Percentiles rank a stretch among this genome's conserved stretches.
These are phyloP conservation scores for Sabuloglossum arenarium DNA, from an alignment of 495 filamentous ascomycete genomes.

Conservation along the genomic window DNA sequence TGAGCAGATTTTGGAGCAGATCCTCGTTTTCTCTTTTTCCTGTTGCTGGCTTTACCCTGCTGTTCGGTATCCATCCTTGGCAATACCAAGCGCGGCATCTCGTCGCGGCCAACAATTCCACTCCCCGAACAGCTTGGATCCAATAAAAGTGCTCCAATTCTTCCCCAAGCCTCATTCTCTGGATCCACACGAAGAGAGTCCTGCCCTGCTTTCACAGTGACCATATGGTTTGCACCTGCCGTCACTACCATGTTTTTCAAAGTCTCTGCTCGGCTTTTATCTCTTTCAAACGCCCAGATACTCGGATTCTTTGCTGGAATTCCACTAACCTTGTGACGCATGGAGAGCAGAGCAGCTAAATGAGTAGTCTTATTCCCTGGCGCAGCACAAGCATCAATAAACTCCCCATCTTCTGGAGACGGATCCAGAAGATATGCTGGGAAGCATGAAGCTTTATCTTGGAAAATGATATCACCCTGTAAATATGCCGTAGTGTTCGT, in stretches of 20 bases:
- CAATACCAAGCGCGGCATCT: constrained; percentile 36
- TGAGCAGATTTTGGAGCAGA: neutral
- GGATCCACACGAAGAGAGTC: constrained; percentile 70
- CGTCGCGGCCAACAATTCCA: constrained; percentile 77
- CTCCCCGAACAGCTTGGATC: constrained; percentile 91
- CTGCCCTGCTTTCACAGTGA: constrained; percentile 42
- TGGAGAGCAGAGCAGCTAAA: constrained; percentile 46
- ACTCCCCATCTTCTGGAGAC: constrained; percentile 34
- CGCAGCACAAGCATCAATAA: constrained; percentile 80
- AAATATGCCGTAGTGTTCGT: constrained; percentile 48
- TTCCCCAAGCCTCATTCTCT: constrained; percentile 22
- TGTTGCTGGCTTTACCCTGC: constrained; percentile 11
- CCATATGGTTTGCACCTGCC: constrained; percentile 44
- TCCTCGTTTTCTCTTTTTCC: constrained; percentile 25
- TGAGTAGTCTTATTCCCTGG: constrained; percentile 97
- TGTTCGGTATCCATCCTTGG: constrained; percentile 14
- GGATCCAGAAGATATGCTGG: constrained; percentile 68
- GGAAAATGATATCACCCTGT: constrained; percentile 60
- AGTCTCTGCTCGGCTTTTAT: constrained; percentile 40
- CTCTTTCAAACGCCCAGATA: constrained; percentile 54
- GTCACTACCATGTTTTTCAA: constrained; percentile 62
- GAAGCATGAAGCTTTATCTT: constrained; percentile 95
- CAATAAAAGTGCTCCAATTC: constrained; percentile 55
- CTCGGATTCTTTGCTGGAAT: constrained; percentile 16
- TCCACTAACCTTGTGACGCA: constrained; percentile 2